These are phyloP conservation scores for Phytophthora hibernalis DNA, from an alignment of 352 stramenopile species.

Conservation along the genomic window DNA sequence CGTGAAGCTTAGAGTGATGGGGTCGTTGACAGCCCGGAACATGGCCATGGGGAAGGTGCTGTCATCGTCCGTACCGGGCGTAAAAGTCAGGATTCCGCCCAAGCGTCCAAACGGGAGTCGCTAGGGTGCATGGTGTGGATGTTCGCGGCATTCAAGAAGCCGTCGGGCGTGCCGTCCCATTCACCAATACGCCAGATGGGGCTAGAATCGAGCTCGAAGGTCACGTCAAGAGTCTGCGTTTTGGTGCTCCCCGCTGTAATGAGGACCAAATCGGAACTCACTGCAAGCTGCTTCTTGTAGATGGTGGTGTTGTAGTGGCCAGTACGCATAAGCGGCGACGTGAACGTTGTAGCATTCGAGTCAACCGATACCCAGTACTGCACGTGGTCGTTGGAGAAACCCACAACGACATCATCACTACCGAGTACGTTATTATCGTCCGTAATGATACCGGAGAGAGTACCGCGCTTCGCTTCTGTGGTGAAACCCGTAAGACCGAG, in stretches of 20 bases:
- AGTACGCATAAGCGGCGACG: conserved; percentile 51
- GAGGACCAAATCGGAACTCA: conserved; percentile 37
- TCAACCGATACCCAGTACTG: conserved; percentile 51
- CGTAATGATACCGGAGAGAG: conserved; percentile 37
- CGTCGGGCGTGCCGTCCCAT: conserved; percentile 58
- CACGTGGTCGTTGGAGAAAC: conserved; percentile 40
- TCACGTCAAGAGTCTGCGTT: conserved; percentile 32
- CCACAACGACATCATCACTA: conserved; percentile 36
- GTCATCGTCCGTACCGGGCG: conserved; percentile 20
- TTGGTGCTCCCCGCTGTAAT: conserved; percentile 23
- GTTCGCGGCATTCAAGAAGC: conserved; percentile 59
- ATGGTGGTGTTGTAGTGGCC: conserved; percentile 54
- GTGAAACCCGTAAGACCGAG: conserved; percentile 48
- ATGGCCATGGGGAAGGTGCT: conserved; percentile 52
- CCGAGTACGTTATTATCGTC: conserved; percentile 33
- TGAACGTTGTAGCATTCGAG: conserved; percentile 31
- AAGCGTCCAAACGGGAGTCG: conserved; percentile 43
- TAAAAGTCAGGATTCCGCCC: conserved; percentile 36
- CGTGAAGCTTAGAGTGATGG: conserved; percentile 40
- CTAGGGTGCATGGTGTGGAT: conserved; percentile 66
- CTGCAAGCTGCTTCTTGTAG: conserved; percentile 54
- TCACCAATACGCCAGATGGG: conserved; percentile 56
- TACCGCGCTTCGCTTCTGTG: conserved; percentile 35
- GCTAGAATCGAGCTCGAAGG: conserved; percentile 21
- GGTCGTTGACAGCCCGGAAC: conserved; percentile 58